Conservation (phyloP, 805 yeast genomes). For the Starmerella sp. region DNA sequence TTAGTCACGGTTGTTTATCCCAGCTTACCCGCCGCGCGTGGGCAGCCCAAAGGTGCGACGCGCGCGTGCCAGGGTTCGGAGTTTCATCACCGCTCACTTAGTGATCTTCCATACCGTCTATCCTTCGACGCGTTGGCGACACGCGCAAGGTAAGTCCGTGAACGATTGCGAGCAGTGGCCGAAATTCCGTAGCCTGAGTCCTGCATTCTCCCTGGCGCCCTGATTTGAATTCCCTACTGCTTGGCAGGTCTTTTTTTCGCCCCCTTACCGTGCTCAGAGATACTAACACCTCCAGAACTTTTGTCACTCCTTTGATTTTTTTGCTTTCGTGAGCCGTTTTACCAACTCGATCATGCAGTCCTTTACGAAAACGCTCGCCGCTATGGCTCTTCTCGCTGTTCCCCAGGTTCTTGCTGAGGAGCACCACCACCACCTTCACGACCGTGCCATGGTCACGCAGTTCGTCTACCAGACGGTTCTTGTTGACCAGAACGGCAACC, state of each 20-base stretch:
- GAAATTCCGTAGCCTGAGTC: no score
- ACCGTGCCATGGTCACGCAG: slow-evolving; percentile 36
- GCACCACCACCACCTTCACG: slow-evolving; percentile 46
- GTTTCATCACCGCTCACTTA: neutral
- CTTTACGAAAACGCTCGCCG: slow-evolving; percentile 14
- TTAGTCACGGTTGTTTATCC: neutral
- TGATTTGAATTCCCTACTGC: neutral
- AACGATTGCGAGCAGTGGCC: neutral
- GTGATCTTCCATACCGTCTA: neutral
- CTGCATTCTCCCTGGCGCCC: no score
- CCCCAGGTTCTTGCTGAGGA: slow-evolving; percentile 35
- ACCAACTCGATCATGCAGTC: slow-evolving; percentile 3
- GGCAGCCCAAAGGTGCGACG: neutral
- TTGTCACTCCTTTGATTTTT: slow-evolving; percentile 22
- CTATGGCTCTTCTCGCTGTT: slow-evolving; percentile 21
- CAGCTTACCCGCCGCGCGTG: neutral
- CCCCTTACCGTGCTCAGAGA: neutral
- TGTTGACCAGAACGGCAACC: slow-evolving; percentile 33
- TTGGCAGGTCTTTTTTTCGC: neutral
- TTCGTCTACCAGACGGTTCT: slow-evolving; percentile 39
- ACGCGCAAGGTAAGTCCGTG: neutral
- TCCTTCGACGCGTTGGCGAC: neutral
- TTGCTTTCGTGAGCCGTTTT: slow-evolving; percentile 9
- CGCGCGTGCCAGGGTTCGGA: slow-evolving; percentile 5
- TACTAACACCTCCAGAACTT: slow-evolving; percentile 19